Conservation (phyloP, 148 eudicot species). For the Chenopodium album region DNA sequence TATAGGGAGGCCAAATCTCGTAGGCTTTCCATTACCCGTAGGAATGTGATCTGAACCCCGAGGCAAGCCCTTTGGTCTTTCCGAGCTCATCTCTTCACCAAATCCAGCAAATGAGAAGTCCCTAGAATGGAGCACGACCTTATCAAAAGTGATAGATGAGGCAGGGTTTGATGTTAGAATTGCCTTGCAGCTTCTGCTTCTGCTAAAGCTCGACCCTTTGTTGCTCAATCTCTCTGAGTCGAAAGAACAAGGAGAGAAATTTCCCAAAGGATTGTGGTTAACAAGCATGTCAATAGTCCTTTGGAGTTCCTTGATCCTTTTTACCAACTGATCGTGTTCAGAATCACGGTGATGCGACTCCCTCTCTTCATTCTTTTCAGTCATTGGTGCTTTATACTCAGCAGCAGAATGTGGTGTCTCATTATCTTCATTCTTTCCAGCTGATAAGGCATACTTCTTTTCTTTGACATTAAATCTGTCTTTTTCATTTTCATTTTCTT, state of each 20-base stretch:
- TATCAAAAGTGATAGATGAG: slow-evolving; percentile 28
- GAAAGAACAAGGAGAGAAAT: slow-evolving; percentile 40
- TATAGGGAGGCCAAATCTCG: slow-evolving; percentile 21
- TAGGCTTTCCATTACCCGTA: slow-evolving; percentile 15
- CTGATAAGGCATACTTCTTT: slow-evolving; percentile 3
- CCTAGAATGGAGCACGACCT: slow-evolving; percentile 15
- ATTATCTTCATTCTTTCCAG: slow-evolving; percentile 1
- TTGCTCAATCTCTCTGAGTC: slow-evolving; percentile 38
- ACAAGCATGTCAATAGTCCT: slow-evolving; percentile 47
- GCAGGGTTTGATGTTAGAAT: slow-evolving; percentile 22
- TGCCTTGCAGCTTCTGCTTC: slow-evolving; percentile 70
- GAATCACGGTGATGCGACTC: slow-evolving; percentile 20
- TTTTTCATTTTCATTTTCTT: not conserved
- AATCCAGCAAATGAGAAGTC: slow-evolving; percentile 35
- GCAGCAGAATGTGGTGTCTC: not conserved
- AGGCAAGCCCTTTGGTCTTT: slow-evolving; percentile 38
- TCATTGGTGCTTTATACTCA: slow-evolving; percentile 7
- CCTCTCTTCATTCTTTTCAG: slow-evolving; percentile 27
- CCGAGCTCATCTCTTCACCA: slow-evolving; percentile 29
- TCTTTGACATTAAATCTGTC: not conserved
- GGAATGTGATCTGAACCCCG: slow-evolving; percentile 19
- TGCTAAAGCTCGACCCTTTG: slow-evolving; percentile 30
- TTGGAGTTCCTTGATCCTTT: slow-evolving; percentile 54
- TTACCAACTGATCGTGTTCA: slow-evolving; percentile 42
- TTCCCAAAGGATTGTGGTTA: slow-evolving; percentile 29